These are phyloP conservation scores for Aspergillus bertholletiae DNA, from an alignment of 495 filamentous ascomycete species.

Conservation along the genomic window DNA sequence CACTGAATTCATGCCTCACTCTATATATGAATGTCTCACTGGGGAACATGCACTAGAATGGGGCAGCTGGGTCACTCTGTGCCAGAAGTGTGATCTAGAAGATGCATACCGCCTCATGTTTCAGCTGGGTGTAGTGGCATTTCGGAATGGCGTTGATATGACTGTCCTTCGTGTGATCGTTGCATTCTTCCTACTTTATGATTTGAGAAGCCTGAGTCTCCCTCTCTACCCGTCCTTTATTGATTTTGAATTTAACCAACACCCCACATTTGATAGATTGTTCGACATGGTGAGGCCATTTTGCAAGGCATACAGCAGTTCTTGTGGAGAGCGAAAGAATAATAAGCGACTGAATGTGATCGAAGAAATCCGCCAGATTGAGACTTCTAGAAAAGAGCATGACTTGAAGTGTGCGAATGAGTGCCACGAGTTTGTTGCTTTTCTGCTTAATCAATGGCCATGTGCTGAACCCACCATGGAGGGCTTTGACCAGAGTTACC, in stretches of 20 bases:
- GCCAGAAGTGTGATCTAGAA: conserved; percentile 4
- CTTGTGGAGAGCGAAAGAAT: neutral
- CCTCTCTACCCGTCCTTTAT: conserved; percentile 28
- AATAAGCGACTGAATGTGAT: neutral
- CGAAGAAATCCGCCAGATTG: neutral
- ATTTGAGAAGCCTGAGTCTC: conserved; percentile 25
- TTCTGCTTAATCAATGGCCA: conserved; percentile 37
- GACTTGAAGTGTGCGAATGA: conserved; percentile 21
- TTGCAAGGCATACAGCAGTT: conserved; percentile 1
- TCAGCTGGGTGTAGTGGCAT: conserved; percentile 36
- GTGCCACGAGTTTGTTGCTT: conserved; percentile 23
- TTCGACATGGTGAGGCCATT: conserved; percentile 21
- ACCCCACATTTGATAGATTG: conserved; percentile 18
- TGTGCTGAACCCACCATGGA: conserved; percentile 22
- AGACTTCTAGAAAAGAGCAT: conserved; percentile 16
- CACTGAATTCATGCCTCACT: conserved; percentile 18
- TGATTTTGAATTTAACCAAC: conserved; percentile 20
- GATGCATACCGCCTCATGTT: conserved; percentile 41
- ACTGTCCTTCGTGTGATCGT: conserved; percentile 29
- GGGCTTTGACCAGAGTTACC: conserved; percentile 14
- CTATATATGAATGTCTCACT: no score
- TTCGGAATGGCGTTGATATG: conserved; percentile 29
- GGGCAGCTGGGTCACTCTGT: conserved; percentile 39
- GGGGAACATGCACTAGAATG: conserved; percentile 34
- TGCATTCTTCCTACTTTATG: conserved; percentile 30